Conservation (phyloP, 2,329 filamentous ascomycete species). For the Sporothrix schenckii region DNA sequence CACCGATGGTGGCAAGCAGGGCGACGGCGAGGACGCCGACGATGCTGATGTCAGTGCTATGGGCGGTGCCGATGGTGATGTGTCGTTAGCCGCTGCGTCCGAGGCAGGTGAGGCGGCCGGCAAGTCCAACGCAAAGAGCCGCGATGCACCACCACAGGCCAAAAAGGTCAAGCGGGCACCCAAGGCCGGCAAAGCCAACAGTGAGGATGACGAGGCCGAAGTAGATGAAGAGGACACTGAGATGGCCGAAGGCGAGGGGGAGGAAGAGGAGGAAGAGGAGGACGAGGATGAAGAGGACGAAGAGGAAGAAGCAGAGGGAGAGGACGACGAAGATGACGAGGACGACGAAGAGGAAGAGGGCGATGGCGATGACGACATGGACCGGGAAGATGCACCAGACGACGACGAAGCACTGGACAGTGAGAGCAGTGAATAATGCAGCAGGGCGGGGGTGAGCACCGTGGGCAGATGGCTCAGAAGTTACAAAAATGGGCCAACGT, state of each 20-base stretch:
- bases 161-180: constrained; percentile 47
- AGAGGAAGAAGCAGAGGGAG: constrained; percentile 54
- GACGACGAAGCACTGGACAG: constrained; percentile 66
- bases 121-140: constrained; percentile 33
- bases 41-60: constrained; percentile 32
- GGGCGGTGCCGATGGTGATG: background rate
- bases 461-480: background rate
- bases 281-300: constrained; percentile 51
- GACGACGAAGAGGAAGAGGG: constrained; percentile 51
- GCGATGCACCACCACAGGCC: constrained; percentile 39
- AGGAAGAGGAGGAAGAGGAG: constrained; percentile 44
- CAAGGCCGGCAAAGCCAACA: constrained; percentile 44
- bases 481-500: background rate
- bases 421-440: constrained; percentile 58
- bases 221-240: constrained; percentile 44
- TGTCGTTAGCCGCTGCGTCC: constrained; percentile 32
- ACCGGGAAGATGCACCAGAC: constrained; percentile 53
- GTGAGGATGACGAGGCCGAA: constrained; percentile 50
- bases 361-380: constrained; percentile 52
- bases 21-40: constrained; percentile 36
- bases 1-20: constrained; percentile 38
- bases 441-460: background rate
- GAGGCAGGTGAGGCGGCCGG: constrained; percentile 31
- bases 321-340: constrained; percentile 54
- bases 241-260: constrained; percentile 44